Evolutionary conservation across 2,329 filamentous ascomycete genomes (phyloP).

Genomic region (Arthroderma uncinatum): DNA sequence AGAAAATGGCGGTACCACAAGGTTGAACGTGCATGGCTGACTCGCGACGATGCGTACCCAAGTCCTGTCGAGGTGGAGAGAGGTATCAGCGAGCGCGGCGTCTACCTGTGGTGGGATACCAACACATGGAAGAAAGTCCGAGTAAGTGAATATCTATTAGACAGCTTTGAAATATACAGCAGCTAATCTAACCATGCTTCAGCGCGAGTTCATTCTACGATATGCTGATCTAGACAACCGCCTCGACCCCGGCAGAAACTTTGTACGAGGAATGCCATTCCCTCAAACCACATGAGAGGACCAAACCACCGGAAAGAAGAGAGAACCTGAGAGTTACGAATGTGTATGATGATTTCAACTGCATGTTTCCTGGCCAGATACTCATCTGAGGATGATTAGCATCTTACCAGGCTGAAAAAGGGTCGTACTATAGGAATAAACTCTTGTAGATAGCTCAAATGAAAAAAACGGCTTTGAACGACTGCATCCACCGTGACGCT

Average conservation of each 20-base stretch:
- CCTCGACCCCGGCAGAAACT: slow-evolving; percentile 29
- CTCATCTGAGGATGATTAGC: not conserved
- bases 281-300: slow-evolving; percentile 18
- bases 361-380: slow-evolving; percentile 2
- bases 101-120: slow-evolving; percentile 42
- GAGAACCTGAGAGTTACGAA: not conserved
- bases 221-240: slow-evolving; percentile 42
- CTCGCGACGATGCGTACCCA: slow-evolving; percentile 38
- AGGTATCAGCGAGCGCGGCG: slow-evolving; percentile 40
- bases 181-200: slow-evolving; percentile 5
- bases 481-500: not conserved
- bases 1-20: slow-evolving; percentile 45
- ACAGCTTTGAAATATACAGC: not conserved
- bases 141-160: slow-evolving; percentile 23
- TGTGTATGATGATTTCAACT: slow-evolving; percentile 1
- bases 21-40: slow-evolving; percentile 42
- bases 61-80: slow-evolving; percentile 39
- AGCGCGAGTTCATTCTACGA: slow-evolving; percentile 40
- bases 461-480: not conserved
- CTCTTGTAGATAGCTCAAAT: not conserved
- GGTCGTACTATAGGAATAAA: slow-evolving; percentile 1
- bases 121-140: slow-evolving; percentile 40
- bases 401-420: not conserved
- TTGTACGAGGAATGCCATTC: slow-evolving; percentile 27
- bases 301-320: not conserved